Evolutionary conservation across 75 land plant species (phyloP), one percentile per base, ranked within the genome.

Genomic region (Selaginella tamariscina): DNA sequence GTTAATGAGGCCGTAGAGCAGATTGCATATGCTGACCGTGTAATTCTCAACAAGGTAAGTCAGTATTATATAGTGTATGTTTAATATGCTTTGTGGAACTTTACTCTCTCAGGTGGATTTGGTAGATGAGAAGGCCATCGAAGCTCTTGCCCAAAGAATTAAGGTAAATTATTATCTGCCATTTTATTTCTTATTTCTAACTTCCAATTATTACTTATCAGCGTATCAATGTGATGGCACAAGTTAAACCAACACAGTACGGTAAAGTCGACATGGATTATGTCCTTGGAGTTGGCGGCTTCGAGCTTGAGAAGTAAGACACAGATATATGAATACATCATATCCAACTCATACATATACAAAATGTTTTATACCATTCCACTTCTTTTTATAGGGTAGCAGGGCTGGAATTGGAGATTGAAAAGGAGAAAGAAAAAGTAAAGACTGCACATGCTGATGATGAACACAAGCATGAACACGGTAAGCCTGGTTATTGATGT

Each of bases 1-100:
- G 94, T 93, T 13, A 93, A 93, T 77, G 98, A 93, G 71, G 98
- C 95, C n/a, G 83, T 93, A 28, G 95, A 93, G 68, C 98, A 93
- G 75, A 78, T 93, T 71, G 98, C 98, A 13, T 89, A 86, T 82
- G 98, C 98, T 13, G 98, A 93, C 66, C 82, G 98, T 1, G 82
- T 93, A 18, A 82, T 93, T 68, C 54, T 93, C 57, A 93, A 93
- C 71, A 93, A 93, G 90, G 98, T 83, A 33, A 29, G 33, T n/a
- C n/a, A n/a, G n/a, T n/a, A n/a, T n/a, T n/a, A n/a, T n/a, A n/a
- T n/a, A n/a, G n/a, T n/a, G n/a, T n/a, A n/a, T n/a, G n/a, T n/a
- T n/a, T n/a, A n/a, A n/a, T n/a, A n/a, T n/a, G n/a, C n/a, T n/a
- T n/a, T n/a, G n/a, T n/a, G n/a, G n/a, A n/a, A n/a, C n/a, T 39